phyloP scores from a whole-genome alignment of 2,329 filamentous ascomycete genomes.

The Ampelomyces quisqualis region DNA sequence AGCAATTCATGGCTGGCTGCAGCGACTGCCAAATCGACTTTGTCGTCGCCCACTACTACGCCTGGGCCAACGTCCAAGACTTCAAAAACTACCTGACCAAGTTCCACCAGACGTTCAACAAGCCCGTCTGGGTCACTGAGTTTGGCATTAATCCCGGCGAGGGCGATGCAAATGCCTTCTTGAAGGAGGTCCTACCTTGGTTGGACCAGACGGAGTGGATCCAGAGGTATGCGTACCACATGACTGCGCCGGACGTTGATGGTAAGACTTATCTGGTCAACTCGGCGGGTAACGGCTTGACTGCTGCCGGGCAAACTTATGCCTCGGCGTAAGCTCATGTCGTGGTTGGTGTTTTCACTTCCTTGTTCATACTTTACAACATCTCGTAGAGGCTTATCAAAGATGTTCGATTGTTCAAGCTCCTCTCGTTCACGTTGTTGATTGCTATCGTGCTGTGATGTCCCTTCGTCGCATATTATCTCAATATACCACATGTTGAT shows the following conservation, averaged over 20 bases:
- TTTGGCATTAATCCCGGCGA: slow-evolving; percentile 30
- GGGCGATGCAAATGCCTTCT: slow-evolving; percentile 28
- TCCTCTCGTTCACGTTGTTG: too few species aligned
- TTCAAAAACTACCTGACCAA: slow-evolving; percentile 44
- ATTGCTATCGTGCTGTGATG: too few species aligned
- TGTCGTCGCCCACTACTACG: slow-evolving; percentile 43
- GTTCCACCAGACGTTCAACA: slow-evolving; percentile 29
- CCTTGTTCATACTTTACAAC: slow-evolving; percentile 7
- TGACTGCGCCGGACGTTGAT: slow-evolving; percentile 24
- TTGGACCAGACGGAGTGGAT: slow-evolving; percentile 37
- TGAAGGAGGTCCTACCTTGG: slow-evolving; percentile 38
- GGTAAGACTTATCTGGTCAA: slow-evolving; percentile 21
- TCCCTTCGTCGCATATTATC: too few species aligned
- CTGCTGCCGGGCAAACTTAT: slow-evolving; percentile 22
- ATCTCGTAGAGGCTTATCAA: too few species aligned
- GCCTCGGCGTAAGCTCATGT: slow-evolving; percentile 8
- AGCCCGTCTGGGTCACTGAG: slow-evolving; percentile 43
- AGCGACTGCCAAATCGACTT: slow-evolving; percentile 39
- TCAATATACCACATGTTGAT: too few species aligned
- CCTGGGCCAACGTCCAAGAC: slow-evolving; percentile 30
- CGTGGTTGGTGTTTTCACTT: slow-evolving; percentile 13
- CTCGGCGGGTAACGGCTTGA: slow-evolving; percentile 21
- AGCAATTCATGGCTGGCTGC: slow-evolving; percentile 30
- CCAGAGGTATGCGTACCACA: slow-evolving; percentile 39
- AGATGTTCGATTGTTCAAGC: too few species aligned